These are phyloP conservation scores for Cutaneotrichosporon sp. DNA, from an alignment of 1,284 basidiomycete species.

Conservation along the genomic window DNA sequence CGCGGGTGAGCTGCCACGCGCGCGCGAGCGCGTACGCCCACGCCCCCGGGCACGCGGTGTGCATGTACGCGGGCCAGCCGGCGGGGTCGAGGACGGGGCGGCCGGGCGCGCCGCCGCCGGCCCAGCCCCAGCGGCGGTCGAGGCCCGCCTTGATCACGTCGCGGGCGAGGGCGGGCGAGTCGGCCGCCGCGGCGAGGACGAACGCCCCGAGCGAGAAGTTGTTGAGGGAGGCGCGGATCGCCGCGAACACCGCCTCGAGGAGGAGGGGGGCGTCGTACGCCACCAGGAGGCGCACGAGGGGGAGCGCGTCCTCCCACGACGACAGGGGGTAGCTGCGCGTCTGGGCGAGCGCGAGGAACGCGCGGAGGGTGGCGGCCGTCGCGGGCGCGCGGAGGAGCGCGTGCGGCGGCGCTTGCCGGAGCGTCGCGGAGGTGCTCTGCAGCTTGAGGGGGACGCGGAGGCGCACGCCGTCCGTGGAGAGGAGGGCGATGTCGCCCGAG, in stretches of 20 bases:
- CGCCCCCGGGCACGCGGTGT: background rate
- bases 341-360: background rate
- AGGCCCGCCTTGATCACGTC: background rate
- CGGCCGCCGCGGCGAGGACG: background rate
- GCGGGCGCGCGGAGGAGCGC: background rate
- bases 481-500: slow-evolving; percentile 16
- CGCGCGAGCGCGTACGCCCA: background rate
- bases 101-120: background rate
- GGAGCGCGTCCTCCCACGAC: background rate
- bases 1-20: background rate
- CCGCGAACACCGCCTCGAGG: background rate
- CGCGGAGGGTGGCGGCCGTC: background rate
- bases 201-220: background rate
- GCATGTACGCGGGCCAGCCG: background rate
- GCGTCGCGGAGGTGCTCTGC: background rate
- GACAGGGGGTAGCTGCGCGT: background rate
- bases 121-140: background rate
- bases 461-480: slow-evolving; percentile 15
- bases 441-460: slow-evolving; percentile 17
- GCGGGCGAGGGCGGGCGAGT: background rate
- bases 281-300: background rate
- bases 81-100: background rate
- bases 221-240: background rate
- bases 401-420: background rate
- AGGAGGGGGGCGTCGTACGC: background rate